Evolutionary conservation across 371 early-diverging fungal genomes (phyloP).

Genomic region (Blakeslea trispora): DNA sequence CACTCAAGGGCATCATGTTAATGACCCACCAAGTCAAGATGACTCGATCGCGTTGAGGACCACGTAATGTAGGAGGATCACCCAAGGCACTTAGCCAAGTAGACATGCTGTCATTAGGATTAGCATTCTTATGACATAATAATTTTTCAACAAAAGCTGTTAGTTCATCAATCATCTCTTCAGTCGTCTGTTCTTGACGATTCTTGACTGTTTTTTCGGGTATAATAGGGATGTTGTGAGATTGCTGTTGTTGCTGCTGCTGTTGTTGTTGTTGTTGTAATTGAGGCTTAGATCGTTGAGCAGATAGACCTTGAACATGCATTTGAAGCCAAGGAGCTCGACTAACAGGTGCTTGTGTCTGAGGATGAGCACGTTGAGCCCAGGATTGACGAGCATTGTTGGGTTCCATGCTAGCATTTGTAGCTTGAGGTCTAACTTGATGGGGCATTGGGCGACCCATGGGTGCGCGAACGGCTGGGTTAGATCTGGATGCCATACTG

Average conservation of each 20-base stretch:
- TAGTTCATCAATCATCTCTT: conserved; percentile 27
- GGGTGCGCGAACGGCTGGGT: too few species aligned
- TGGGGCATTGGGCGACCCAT: not conserved
- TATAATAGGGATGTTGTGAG: not conserved
- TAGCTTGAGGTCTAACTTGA: not conserved
- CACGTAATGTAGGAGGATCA: conserved; percentile 23
- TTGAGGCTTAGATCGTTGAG: conserved; percentile 17
- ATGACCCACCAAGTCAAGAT: conserved; percentile 60
- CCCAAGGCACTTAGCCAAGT: conserved; percentile 24
- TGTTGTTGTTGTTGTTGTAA: conserved; percentile 2
- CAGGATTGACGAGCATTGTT: conserved; percentile 25
- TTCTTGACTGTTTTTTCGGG: conserved; percentile 6
- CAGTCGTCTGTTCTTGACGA: conserved; percentile 21
- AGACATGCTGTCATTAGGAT: conserved; percentile 10
- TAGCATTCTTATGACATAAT: not conserved
- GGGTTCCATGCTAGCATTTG: not conserved
- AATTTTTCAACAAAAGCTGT: conserved; percentile 22
- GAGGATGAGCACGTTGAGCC: conserved; percentile 40
- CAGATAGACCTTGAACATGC: conserved; percentile 28
- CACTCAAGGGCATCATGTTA: conserved; percentile 51
- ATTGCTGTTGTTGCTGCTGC: not conserved
- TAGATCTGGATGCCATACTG: conserved; percentile 7
- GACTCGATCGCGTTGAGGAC: conserved; percentile 31
- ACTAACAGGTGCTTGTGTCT: conserved; percentile 20
- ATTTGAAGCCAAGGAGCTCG: conserved; percentile 36